Conservation (phyloP, 2,329 filamentous ascomycete genomes). For the Furcasterigmium furcatum region DNA sequence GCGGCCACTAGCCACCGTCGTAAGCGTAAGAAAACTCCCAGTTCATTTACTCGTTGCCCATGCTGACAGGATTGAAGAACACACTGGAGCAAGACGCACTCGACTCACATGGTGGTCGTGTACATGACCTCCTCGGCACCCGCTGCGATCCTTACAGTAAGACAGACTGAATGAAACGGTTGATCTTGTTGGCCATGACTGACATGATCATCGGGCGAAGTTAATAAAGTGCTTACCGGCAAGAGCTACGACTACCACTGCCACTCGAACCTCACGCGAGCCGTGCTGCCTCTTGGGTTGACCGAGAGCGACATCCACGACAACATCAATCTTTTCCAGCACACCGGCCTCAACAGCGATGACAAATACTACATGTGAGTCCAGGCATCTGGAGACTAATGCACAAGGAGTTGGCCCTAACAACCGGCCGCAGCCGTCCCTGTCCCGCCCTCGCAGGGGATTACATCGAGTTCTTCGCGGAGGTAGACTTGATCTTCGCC, state of each 20-base stretch:
- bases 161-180: too few species aligned
- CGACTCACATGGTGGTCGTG: constrained; percentile 62
- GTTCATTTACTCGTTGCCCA: too few species aligned
- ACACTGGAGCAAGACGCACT: too few species aligned
- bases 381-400: too few species aligned
- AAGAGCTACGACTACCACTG: constrained; percentile 74
- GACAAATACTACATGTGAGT: constrained; percentile 72
- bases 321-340: constrained; percentile 82
- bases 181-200: too few species aligned
- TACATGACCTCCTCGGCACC: constrained; percentile 79
- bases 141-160: constrained; percentile 83
- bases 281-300: constrained; percentile 65
- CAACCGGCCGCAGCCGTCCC: too few species aligned
- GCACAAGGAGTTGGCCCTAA: too few species aligned
- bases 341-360: constrained; percentile 69
- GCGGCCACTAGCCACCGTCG: too few species aligned
- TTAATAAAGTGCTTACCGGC: constrained; percentile 69
- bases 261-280: constrained; percentile 75
- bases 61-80: too few species aligned
- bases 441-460: constrained; percentile 52
- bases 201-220: too few species aligned
- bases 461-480: constrained; percentile 75
- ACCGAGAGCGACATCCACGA: constrained; percentile 76
- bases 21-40: too few species aligned
- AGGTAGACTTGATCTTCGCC: too few species aligned